These are phyloP conservation scores for Madurella fahalii DNA, from an alignment of 2,329 filamentous ascomycete genomes.

Conservation along the genomic window DNA sequence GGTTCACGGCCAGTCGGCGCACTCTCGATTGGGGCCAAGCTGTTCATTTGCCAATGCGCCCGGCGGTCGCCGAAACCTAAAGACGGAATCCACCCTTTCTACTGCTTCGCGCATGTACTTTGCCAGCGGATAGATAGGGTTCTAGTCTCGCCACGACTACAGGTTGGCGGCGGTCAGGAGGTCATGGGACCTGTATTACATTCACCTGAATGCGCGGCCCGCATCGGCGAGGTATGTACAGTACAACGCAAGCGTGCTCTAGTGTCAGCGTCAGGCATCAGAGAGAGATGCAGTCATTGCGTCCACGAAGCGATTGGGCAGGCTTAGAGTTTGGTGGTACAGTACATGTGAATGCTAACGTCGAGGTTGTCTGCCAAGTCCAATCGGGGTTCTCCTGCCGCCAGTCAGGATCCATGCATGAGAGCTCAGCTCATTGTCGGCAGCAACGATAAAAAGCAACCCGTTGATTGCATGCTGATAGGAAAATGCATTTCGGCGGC, in stretches of 20 bases:
- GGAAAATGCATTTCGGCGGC: too few relatives aligned
- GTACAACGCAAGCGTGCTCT: background rate
- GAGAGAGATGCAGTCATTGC: too few relatives aligned
- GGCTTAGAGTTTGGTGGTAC: too few relatives aligned
- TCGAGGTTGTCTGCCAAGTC: background rate
- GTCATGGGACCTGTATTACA: slow-evolving; percentile 27
- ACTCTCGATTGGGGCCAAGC: background rate
- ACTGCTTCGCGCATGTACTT: background rate
- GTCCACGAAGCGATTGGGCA: too few relatives aligned
- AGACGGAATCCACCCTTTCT: background rate
- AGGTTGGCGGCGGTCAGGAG: slow-evolving; percentile 20
- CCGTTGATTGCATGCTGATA: background rate
- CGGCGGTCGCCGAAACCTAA: slow-evolving; percentile 1
- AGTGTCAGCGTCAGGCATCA: background rate
- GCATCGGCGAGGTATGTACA: slow-evolving; percentile 7
- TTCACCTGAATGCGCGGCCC: slow-evolving; percentile 17
- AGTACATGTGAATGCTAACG: background rate
- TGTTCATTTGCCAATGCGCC: slow-evolving; percentile 10
- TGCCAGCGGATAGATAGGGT: slow-evolving; percentile 8
- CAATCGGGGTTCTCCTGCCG: background rate
- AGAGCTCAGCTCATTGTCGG: background rate
- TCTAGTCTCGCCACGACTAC: slow-evolving; percentile 15
- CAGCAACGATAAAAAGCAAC: too few relatives aligned
- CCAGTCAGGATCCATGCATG: background rate
- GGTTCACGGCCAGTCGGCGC: too few relatives aligned